These are phyloP conservation scores for Bothriochloa decipiens DNA, from an alignment of 176 grass and related monocot species.

Conservation along the genomic window DNA sequence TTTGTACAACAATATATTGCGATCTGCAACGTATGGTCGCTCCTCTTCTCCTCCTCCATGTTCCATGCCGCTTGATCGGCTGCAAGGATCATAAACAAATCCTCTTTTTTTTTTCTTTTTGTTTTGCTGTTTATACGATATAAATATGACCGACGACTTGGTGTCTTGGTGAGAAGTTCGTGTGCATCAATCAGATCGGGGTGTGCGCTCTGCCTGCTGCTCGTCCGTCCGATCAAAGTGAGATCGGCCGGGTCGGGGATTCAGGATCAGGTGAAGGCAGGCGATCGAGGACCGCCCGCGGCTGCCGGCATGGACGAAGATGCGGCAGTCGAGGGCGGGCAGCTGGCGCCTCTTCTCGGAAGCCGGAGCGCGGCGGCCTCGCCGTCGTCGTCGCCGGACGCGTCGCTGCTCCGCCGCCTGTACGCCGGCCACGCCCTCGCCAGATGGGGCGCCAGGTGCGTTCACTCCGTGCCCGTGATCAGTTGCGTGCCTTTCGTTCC, in stretches of 20 bases:
- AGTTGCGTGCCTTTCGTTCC: not conserved
- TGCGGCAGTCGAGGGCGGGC: not conserved
- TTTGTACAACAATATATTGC: no score
- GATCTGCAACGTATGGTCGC: not conserved
- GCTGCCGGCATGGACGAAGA: not conserved
- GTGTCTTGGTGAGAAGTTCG: not conserved
- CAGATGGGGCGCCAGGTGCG: slow-evolving; percentile 80
- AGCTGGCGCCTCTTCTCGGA: slow-evolving; percentile 38
- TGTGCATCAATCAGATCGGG: not conserved
- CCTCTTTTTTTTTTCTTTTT: no score
- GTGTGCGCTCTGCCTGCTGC: not conserved
- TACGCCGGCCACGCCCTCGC: slow-evolving; percentile 83
- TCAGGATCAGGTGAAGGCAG: not conserved
- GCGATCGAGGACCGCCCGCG: not conserved
- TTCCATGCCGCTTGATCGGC: not conserved
- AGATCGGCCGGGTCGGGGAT: not conserved
- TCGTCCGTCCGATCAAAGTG: not conserved
- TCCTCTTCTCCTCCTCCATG: not conserved
- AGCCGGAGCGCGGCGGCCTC: not conserved
- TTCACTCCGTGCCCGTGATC: not conserved
- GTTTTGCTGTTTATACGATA: not conserved
- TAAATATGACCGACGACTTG: not conserved
- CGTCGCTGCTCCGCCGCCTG: slow-evolving; percentile 61
- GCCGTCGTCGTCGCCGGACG: slow-evolving; percentile 26
- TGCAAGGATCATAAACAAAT: not conserved